Evolutionary conservation across 2,329 filamentous ascomycete genomes (phyloP), one percentile per base, ranked within the genome.

Genomic region (Fusarium agapanthi): DNA sequence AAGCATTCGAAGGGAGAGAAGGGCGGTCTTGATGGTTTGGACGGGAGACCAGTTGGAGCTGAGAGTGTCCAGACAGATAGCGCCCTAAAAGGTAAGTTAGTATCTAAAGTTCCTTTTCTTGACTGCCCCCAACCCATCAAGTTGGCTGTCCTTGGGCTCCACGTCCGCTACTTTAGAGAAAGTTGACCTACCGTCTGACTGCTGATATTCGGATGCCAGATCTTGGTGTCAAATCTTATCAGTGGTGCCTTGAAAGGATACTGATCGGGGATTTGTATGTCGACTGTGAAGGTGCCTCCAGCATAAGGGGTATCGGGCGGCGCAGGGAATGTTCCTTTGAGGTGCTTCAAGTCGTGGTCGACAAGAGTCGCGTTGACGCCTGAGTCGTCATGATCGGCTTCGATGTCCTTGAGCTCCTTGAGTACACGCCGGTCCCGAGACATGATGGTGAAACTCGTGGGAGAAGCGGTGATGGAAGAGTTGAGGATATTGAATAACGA

Each of bases 141-240:
- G 24, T 7, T 7, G 20, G 10, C 6, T 54, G 28, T 18, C 20
- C 11, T 16, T 32, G 9, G 3, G n/a, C 20, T 14, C 24, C 28
- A 20, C 24, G 20, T 34, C n/a, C 4, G 3, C 40, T 15, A 26
- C n/a, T n/a, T 7, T 11, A 24, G 7, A 15, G 13, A 22, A 5
- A 22, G 32, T 15, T 14, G 24, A 86, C 91, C 79, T 84, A 97
- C 95, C 44, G 95, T 98, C 80, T 96, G 93, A 78, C 93, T 95
- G 87, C 93, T 97, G 84, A 99, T 90, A 80, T 99, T 99, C 38
- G 96, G 96, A 81, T 99, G 96, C 95, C 95, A 99, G 76, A 98
- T 92, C 82, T 92, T 95, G 72, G 96, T 99, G 73, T 92, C 89
- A 79, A 98, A 98, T 77, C 90, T 92, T 92, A 99, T 98, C 66